Base-by-base conservation (phyloP, 164 flowering plant genomes). In the Umbellularia californica region DNA sequence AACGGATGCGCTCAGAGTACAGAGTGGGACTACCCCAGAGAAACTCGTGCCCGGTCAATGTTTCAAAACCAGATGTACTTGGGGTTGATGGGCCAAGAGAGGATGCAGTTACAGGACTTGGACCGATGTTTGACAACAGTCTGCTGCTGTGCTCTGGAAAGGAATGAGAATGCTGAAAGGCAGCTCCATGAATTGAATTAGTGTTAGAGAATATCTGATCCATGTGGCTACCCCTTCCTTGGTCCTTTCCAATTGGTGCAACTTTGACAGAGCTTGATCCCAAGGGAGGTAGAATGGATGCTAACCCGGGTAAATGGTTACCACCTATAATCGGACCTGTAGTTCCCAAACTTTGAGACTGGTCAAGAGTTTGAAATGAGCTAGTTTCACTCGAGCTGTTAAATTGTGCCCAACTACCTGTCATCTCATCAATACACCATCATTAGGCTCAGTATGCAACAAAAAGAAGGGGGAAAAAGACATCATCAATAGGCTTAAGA, bases 21-120 rank as follows among this genome's bases (percentile, higher is more conserved):
- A 85, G 80, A 69, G 82, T 85, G 25, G 91, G 92, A 81, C 94
- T 92, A 60, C 97, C 98, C 98, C 98, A 93, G 9, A 93, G 92
- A 82, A 91, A 95, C 70, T 95, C 91, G n/a, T 94, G 89, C 47
- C 97, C 94, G 5, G 95, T 85, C 41, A 93, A 86, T 27, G 94
- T 88, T 58, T 86, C 93, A 65, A 89, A 55, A 50, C 88, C 82
- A 58, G 90, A 89, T 55, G 86, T 83, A 76, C 77, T 91, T 67
- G 96, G 87, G 17, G 82, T 81, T 70, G 93, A 82, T 50, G 86
- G 81, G 50, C 86, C 87, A 82, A 87, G 84, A 67, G 92, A 81
- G 30, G 95, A 82, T 47, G 80, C 65, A 3, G 81, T 74, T 72
- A 90, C 92, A 82, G 85, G 78, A 76, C 78, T 82, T 17, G 70